Percentiles rank a stretch among this genome's conserved stretches.
Conservation (phyloP, 106 monocot genomes). For the Apostasia ramifera region DNA sequence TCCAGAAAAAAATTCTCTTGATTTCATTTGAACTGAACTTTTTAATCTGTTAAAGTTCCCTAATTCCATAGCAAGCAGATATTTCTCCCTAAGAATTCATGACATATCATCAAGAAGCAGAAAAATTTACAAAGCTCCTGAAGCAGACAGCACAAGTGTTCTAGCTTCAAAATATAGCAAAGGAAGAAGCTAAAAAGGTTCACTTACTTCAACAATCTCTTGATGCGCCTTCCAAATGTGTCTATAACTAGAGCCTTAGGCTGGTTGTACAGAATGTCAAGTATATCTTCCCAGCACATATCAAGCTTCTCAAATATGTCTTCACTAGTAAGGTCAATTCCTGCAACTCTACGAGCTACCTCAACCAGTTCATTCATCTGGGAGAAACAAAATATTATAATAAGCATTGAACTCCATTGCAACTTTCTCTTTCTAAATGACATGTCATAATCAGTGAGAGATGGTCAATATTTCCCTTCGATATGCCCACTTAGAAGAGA, state of each 20-base stretch:
- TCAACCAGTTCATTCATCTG: conserved; percentile 47
- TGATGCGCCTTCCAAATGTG: conserved; percentile 53
- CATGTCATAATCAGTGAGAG: too few species aligned
- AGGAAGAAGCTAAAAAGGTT: not conserved
- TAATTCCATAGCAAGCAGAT: conserved; percentile 20
- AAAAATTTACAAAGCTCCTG: too few species aligned
- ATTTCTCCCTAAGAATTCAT: conserved; percentile 44
- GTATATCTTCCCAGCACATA: conserved; percentile 24
- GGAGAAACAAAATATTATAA: conserved; percentile 1
- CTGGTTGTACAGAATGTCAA: conserved; percentile 30
- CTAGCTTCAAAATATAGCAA: not conserved
- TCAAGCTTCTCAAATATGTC: conserved; percentile 19
- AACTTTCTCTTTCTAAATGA: too few species aligned
- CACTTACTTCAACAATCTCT: conserved; percentile 34
- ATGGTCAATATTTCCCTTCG: too few species aligned
- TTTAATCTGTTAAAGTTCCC: conserved; percentile 10
- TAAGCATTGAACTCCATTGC: not conserved
- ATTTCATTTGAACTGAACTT: conserved; percentile 9
- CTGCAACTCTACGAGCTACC: conserved; percentile 39
- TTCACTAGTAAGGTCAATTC: conserved; percentile 20
- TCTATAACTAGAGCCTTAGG: conserved; percentile 49
- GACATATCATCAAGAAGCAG: not conserved
- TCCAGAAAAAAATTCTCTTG: conserved; percentile 5
- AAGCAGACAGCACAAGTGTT: not conserved
- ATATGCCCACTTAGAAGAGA: too few species aligned